phyloP scores from a whole-genome alignment of 108 stramenopile genomes.

The Nitzschia putrida region DNA sequence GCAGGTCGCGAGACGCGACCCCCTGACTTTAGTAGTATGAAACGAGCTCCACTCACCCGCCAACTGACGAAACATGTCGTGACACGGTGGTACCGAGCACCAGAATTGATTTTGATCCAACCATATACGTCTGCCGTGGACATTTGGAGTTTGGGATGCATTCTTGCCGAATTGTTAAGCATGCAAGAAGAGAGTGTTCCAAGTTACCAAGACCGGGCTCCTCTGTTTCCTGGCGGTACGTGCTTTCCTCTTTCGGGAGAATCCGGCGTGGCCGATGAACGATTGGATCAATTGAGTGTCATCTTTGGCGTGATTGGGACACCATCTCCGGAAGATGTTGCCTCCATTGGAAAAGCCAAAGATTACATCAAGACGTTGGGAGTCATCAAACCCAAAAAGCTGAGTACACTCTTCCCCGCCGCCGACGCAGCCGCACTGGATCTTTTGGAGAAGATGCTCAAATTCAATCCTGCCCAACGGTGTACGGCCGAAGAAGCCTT shows the following conservation, averaged over 20 bases:
- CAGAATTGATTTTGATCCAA: conserved; percentile 95
- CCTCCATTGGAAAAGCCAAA: conserved; percentile 67
- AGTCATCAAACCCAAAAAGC: conserved; percentile 43
- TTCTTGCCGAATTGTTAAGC: conserved; percentile 84
- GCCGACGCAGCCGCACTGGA: conserved; percentile 85
- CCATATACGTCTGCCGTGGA: conserved; percentile 96
- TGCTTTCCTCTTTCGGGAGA: conserved; percentile 94
- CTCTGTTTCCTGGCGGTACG: conserved; percentile 95
- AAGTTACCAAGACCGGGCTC: conserved; percentile 84
- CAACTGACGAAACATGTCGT: conserved; percentile 98
- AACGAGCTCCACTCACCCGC: conserved; percentile 64
- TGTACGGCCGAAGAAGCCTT: conserved; percentile 92
- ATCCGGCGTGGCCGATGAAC: conserved; percentile 48
- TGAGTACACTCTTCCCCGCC: conserved; percentile 72
- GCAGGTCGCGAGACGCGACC: conserved; percentile 16
- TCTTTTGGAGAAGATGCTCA: conserved; percentile 89
- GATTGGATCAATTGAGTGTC: conserved; percentile 94
- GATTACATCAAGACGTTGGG: conserved; percentile 79
- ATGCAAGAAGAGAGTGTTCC: conserved; percentile 95
- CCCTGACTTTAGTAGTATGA: conserved; percentile 9
- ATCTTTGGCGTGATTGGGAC: conserved; percentile 96
- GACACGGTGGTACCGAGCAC: conserved; percentile 98
- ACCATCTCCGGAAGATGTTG: conserved; percentile 83
- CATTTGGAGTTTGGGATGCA: conserved; percentile 95
- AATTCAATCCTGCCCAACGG: conserved; percentile 90